A percentile compares a stretch with the other conserved stretches of the same genome.
These are phyloP conservation scores for Rubia balearica DNA, from an alignment of 305 asterid species.

Conservation along the genomic window DNA sequence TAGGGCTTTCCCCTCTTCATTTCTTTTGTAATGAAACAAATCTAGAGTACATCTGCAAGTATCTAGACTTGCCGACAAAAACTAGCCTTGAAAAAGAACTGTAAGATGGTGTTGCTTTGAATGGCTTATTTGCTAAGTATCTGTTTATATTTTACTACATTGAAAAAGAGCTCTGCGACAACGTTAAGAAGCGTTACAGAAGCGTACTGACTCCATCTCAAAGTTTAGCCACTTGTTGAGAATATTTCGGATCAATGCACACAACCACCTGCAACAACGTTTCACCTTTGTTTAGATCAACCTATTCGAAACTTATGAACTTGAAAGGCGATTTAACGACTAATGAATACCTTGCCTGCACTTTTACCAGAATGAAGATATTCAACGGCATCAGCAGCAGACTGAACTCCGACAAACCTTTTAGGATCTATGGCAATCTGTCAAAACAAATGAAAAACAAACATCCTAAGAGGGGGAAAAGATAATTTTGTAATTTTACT, in stretches of 20 bases:
- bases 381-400: conserved; percentile 88
- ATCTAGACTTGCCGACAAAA: background rate
- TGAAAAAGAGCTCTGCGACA: background rate
- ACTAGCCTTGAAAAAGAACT: background rate
- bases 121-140: background rate
- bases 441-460: conserved; percentile 10
- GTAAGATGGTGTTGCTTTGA: background rate
- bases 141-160: background rate
- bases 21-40: conserved; percentile 1
- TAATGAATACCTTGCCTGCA: conserved; percentile 70
- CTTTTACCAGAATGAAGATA: conserved; percentile 93
- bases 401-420: conserved; percentile 55
- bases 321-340: no score
- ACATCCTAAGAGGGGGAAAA: no score
- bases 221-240: conserved; percentile 17
- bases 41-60: background rate
- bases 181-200: background rate
- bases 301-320: background rate
- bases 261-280: conserved; percentile 23
- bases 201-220: background rate
- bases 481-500: background rate
- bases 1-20: background rate
- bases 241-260: conserved; percentile 23
- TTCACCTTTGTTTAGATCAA: background rate
- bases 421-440: conserved; percentile 78